Evolutionary conservation across 257 asterid species (phyloP), one percentile per base, ranked within the genome.

Genomic region (Leonotis leonurus): DNA sequence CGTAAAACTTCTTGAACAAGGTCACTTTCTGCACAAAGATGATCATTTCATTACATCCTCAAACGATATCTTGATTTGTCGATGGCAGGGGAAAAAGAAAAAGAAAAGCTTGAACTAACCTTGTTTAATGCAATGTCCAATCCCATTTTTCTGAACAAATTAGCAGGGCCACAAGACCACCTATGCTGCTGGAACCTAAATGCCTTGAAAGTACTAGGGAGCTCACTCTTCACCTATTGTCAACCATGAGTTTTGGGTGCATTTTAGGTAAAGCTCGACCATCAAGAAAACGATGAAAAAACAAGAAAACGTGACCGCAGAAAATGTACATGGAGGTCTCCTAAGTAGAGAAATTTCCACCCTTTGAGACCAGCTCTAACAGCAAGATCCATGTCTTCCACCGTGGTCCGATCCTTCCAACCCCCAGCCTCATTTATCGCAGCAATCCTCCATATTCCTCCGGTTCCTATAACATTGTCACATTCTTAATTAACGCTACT

Each of bases 401-500:
- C 89, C 0, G 89, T 83, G 18, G 89, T 83, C 55, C 86, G 71
- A 35, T 80, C 86, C 43, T 83, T 83, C 89, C 89, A 83, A 1
- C 89, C 89, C n/a, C 89, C 89, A 3, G 89, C 89, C 63, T 83
- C 86, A 46, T 65, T 75, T 25, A 85, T 77, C 0, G 93, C 93
- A 1, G 56, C 61, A 17, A 85, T 80, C 61, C 93, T 82, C 93
- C 93, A 85, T 46, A 82, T 76, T 22, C 93, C 93, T 13, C 86
- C 93, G 2, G 89, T 85, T 43, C 93, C 93, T 85, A 29, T 48
- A 12, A 46, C 16, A 29, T 16, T 27, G 2, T n/a, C 40, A 65
- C 37, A 32, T 40, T 6, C 21, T 68, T 9, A 49, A 24, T 8
- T 10, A 3, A 5, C 49, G 25, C 17, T 16, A n/a, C n/a, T n/a